Base-by-base conservation (phyloP, 2,329 filamentous ascomycete species). In the Pseudocercospora crystallina region DNA sequence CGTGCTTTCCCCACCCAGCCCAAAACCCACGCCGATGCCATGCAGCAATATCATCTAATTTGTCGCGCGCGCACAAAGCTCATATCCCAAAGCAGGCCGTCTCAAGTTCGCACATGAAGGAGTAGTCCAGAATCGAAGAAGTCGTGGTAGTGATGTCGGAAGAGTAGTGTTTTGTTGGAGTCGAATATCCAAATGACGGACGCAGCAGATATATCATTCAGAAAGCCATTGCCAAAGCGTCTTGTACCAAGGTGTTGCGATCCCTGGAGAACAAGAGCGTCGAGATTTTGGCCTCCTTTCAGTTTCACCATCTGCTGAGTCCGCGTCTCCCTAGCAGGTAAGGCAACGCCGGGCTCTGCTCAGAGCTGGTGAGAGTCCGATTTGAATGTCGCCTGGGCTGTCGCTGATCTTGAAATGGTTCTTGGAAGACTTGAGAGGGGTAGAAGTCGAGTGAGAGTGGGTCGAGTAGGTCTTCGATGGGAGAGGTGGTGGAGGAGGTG, bases 151-250 rank as follows among this genome's bases (percentile, higher is more conserved):
- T 26, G 20, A 26, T 26, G 20, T 26, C 20, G 20, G 20, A 26
- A 26, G 7, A 26, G 20, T 26, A 26, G 20, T 26, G 20, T 3
- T 3, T 26, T 26, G 20, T 26, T 26, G 7, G 20, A 26, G 20
- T 26, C 20, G 7, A 26, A 26, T 26, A 26, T 4, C 20, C 20
- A 41, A 42, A 20, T 14, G 4, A 38, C 17, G 45, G 45, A 42
- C 30, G 20, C 12, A 20, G 42, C 17, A 48, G 20, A 40, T 9
- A 37, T 17, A 20, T 50, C 47, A 55, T 26, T 26, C 20, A 35
- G 45, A 43, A 32, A 60, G 51, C 58, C 58, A 59, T 15, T 52
- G 53, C 47, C 46, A 50, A 43, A 56, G 56, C 33, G 51, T 60
- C 36, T 42, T 33, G 29, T 53, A 60, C 56, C 58, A 59, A 17